Base-by-base conservation (phyloP, 2,329 filamentous ascomycete species). In the Triangularia verruculosa region DNA sequence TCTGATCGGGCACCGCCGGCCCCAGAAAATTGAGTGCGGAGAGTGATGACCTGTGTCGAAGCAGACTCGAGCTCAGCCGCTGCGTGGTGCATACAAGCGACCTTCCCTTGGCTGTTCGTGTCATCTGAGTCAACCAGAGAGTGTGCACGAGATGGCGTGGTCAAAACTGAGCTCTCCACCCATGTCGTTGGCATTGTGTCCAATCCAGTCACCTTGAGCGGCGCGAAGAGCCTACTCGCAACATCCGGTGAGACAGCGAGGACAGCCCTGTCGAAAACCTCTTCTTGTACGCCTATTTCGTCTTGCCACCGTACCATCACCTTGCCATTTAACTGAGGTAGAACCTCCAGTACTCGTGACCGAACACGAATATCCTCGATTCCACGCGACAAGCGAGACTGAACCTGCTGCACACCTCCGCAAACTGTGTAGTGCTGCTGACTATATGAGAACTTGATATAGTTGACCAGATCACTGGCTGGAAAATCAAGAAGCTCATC, bases 351-450 rank as follows among this genome's bases (percentile, higher is more conserved):
- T 4, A 62, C 61, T 12, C 61, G 54, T 15, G 52, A 52, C 3
- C 54, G 54, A 8, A 62, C 32, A 3, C 61, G 54, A 8, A 62
- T 32, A 25, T 58, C 55, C 32, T 28, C 17, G 25, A 62, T 62
- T 11, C 61, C 61, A 4, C 25, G 24, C 11, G 39, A 43, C 7
- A 62, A 27, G 6, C 54, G 61, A 9, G 61, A 25, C 34, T 62
- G 61, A 3, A 62, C 61, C 43, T 62, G 61, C 43, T 32, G 39
- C 20, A 62, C 61, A 12, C 61, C 61, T 11, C 61, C 61, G 25
- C 61, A 62, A 12, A 62, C 61, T 20, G 61, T 57, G 27, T 62
- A 62, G 25, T 62, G 61, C 15, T 62, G 53, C 61, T 62, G 61
- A 25, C 47, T 28, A 27, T 62, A 57, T 15, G 61, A 62, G 32